phyloP scores from a whole-genome alignment of 2,329 filamentous ascomycete species.

The Hypomyces rosellus region DNA sequence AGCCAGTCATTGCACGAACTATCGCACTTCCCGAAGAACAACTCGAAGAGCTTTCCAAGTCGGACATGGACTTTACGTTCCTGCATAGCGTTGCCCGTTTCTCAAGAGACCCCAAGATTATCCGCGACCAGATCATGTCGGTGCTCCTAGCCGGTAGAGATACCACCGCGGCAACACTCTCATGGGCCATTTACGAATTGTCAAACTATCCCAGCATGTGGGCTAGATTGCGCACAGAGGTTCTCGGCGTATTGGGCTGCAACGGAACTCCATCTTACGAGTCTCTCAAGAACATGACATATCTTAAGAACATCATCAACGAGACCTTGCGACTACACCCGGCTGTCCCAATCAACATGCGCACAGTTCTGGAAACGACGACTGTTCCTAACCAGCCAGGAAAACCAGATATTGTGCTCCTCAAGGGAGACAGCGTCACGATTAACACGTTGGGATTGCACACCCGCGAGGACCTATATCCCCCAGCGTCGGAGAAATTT shows the following conservation, averaged over 20 bases:
- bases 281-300: slow-evolving; percentile 84
- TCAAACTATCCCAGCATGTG: slow-evolving; percentile 62
- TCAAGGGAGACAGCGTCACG: slow-evolving; percentile 39
- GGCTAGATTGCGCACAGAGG: slow-evolving; percentile 63
- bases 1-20: slow-evolving; percentile 61
- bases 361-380: slow-evolving; percentile 28
- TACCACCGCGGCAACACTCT: slow-evolving; percentile 76
- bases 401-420: slow-evolving; percentile 35
- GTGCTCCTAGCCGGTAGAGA: slow-evolving; percentile 76
- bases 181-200: slow-evolving; percentile 78
- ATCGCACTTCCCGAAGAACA: slow-evolving; percentile 57
- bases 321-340: slow-evolving; percentile 74
- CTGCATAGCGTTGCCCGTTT: slow-evolving; percentile 68
- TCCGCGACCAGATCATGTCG: slow-evolving; percentile 71
- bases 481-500: slow-evolving; percentile 31
- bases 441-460: slow-evolving; percentile 49
- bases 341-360: slow-evolving; percentile 71
- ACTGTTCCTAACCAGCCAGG: slow-evolving; percentile 17
- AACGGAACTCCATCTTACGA: slow-evolving; percentile 61
- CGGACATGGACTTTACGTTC: slow-evolving; percentile 64
- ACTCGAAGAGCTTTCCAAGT: slow-evolving; percentile 61
- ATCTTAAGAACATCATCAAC: slow-evolving; percentile 65
- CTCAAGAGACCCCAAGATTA: slow-evolving; percentile 54
- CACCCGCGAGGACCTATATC: slow-evolving; percentile 42
- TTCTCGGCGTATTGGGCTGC: slow-evolving; percentile 58